Evolutionary conservation across 148 eudicot genomes (phyloP).

Genomic region (Chenopodium formosanum): DNA sequence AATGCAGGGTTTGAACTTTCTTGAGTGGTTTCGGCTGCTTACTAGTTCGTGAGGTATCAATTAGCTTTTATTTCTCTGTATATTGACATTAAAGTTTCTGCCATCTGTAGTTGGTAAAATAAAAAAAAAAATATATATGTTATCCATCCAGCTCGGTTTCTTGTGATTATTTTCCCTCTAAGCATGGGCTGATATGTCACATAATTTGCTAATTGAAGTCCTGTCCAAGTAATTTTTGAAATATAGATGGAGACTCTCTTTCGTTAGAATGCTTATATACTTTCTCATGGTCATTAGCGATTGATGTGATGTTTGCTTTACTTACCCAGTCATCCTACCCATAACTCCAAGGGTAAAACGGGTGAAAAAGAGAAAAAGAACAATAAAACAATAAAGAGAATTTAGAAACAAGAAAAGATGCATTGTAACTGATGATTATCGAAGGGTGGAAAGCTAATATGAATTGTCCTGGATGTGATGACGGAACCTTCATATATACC

Average conservation of each 20-base stretch:
- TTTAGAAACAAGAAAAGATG: not conserved
- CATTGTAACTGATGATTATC: not conserved
- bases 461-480: not conserved
- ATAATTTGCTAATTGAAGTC: not conserved
- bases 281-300: no score
- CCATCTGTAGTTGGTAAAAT: not conserved
- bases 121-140: no score
- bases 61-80: not conserved
- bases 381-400: not conserved
- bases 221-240: not conserved
- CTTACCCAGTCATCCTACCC: no score
- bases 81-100: constrained; percentile 4
- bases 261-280: not conserved
- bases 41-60: constrained; percentile 26
- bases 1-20: constrained; percentile 99
- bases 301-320: no score
- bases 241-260: not conserved
- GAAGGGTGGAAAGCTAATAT: not conserved
- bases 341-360: no score
- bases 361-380: not conserved
- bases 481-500: not conserved
- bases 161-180: not conserved
- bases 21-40: constrained; percentile 26
- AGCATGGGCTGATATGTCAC: not conserved
- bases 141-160: no score